phyloP scores from a whole-genome alignment of 768 basidiomycete species.

The Tephrocybe sp. region DNA sequence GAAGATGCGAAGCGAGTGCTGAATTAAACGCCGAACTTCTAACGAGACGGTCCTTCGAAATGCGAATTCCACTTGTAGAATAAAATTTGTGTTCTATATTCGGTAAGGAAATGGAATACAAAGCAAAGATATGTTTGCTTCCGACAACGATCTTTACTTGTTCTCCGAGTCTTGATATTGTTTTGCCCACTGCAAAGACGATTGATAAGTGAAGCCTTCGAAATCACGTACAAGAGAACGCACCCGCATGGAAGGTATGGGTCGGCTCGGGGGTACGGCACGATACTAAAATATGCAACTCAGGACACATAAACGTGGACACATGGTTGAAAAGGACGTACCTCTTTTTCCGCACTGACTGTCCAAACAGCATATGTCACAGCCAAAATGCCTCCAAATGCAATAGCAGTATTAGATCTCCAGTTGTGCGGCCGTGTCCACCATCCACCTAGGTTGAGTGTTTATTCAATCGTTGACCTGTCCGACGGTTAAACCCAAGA shows the following conservation, averaged over 20 bases:
- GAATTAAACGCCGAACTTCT: no score
- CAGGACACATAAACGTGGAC: conserved; percentile 1
- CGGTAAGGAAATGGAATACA: neutral
- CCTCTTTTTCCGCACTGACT: conserved; percentile 78
- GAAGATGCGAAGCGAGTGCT: no score
- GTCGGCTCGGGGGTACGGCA: conserved; percentile 54
- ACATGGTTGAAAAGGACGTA: conserved; percentile 31
- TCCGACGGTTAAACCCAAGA: conserved; percentile 2
- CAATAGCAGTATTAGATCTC: conserved; percentile 79
- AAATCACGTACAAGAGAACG: conserved; percentile 23
- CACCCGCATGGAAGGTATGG: conserved; percentile 81
- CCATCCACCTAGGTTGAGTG: conserved; percentile 73
- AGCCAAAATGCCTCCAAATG: conserved; percentile 63
- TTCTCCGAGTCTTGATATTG: conserved; percentile 25
- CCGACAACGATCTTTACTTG: conserved; percentile 9
- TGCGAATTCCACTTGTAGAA: neutral
- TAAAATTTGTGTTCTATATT: conserved; percentile 3
- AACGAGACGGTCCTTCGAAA: no score
- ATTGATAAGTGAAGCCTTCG: neutral
- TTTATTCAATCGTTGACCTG: neutral
- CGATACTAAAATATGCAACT: conserved; percentile 42
- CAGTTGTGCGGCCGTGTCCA: conserved; percentile 92
- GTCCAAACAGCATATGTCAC: conserved; percentile 66
- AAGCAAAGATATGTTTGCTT: conserved; percentile 5
- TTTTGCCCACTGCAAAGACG: conserved; percentile 30